phyloP scores from a whole-genome alignment of 805 yeast genomes.

The Isabelozyma rhagii region DNA sequence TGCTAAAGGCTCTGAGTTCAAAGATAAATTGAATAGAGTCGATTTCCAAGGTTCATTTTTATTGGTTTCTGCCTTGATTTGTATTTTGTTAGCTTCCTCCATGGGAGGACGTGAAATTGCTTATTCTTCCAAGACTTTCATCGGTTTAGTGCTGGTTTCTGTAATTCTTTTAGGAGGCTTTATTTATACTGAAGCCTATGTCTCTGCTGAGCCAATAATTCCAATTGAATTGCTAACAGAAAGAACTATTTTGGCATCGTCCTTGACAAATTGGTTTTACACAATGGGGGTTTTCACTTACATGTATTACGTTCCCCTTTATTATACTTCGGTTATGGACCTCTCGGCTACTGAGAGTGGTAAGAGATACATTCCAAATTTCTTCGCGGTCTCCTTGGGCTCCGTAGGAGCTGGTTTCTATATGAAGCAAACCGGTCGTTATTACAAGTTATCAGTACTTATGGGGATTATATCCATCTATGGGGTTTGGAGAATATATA shows the following conservation, averaged over 20 bases:
- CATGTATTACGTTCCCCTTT: slow-evolving; percentile 70
- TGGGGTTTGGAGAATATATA: slow-evolving; percentile 43
- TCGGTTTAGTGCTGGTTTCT: slow-evolving; percentile 29
- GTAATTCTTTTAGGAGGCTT: slow-evolving; percentile 38
- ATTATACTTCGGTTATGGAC: slow-evolving; percentile 52
- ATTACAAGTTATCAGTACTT: slow-evolving; percentile 44
- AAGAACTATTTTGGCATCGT: slow-evolving; percentile 61
- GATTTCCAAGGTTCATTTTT: slow-evolving; percentile 65
- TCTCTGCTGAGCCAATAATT: slow-evolving; percentile 63
- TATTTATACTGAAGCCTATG: slow-evolving; percentile 46
- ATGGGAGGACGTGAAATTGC: slow-evolving; percentile 57
- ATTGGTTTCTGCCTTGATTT: slow-evolving; percentile 55
- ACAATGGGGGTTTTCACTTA: slow-evolving; percentile 66
- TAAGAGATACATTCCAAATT: slow-evolving; percentile 58
- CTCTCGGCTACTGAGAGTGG: slow-evolving; percentile 58
- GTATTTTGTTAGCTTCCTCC: slow-evolving; percentile 64
- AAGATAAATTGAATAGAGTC: slow-evolving; percentile 51
- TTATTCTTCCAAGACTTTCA: slow-evolving; percentile 43
- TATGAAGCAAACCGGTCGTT: slow-evolving; percentile 67
- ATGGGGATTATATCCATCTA: slow-evolving; percentile 42
- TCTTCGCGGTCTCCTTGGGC: slow-evolving; percentile 64
- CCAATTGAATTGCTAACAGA: slow-evolving; percentile 58
- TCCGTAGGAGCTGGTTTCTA: slow-evolving; percentile 64
- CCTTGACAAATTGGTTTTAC: slow-evolving; percentile 66
- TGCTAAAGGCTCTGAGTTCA: slow-evolving; percentile 41